Conservation (phyloP, 2,329 filamentous ascomycete species). For the Fusarium sp. region DNA sequence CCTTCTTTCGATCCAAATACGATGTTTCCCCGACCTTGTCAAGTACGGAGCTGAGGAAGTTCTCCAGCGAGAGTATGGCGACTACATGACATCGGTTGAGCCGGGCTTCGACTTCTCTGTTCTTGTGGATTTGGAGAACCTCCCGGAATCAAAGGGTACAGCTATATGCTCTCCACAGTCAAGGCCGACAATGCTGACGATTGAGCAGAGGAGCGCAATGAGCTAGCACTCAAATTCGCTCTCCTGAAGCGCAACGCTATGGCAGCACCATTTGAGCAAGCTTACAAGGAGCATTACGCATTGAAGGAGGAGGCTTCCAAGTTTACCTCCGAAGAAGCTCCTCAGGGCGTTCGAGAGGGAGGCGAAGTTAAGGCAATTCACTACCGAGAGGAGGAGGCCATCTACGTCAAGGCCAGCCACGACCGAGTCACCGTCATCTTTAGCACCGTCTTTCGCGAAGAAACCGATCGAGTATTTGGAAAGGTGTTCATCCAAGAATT, state of each 20-base stretch:
- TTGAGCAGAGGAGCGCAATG: constrained; percentile 78
- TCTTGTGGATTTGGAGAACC: constrained; percentile 84
- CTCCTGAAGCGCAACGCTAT: constrained; percentile 98
- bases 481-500: constrained; percentile 99
- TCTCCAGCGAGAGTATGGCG: constrained; percentile 92
- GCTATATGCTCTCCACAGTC: not conserved
- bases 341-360: constrained; percentile 88
- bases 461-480: constrained; percentile 96
- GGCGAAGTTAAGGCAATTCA: constrained; percentile 95
- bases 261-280: constrained; percentile 97
- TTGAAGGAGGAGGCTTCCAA: constrained; percentile 89
- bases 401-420: constrained; percentile 97
- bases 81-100: constrained; percentile 88
- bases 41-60: constrained; percentile 93
- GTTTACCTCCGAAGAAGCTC: constrained; percentile 93
- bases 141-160: constrained; percentile 81
- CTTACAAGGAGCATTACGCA: constrained; percentile 90
- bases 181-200: constrained; percentile 19
- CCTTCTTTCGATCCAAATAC: constrained; percentile 90
- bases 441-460: constrained; percentile 96
- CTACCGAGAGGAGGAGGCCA: constrained; percentile 98
- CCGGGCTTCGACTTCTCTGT: constrained; percentile 96
- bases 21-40: constrained; percentile 92
- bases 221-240: constrained; percentile 85
- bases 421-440: constrained; percentile 99